Conservation (phyloP, 257 asterid species). For the Coffea eugenioides region DNA sequence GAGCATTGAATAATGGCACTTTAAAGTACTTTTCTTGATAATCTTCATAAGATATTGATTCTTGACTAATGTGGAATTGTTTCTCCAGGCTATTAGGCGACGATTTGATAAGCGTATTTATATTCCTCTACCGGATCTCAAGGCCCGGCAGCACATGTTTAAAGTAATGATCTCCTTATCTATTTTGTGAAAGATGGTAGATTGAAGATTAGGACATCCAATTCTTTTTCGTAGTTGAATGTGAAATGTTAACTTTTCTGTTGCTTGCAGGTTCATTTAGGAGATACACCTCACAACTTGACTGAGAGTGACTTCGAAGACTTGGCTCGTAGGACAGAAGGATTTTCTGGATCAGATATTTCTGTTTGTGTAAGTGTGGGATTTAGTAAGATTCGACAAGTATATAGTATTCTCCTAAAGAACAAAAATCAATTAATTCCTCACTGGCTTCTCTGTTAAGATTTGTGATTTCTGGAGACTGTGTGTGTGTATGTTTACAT, state of each 20-base stretch:
- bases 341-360: conserved; percentile 58
- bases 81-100: conserved; percentile 78
- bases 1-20: neutral
- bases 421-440: neutral
- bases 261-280: conserved; percentile 43
- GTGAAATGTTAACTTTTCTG: neutral
- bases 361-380: conserved; percentile 49
- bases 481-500: neutral
- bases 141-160: conserved; percentile 98
- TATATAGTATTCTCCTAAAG: neutral
- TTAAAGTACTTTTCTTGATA: neutral
- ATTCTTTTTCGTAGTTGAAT: neutral
- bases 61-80: neutral
- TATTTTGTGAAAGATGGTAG: neutral
- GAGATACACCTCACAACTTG: conserved; percentile 58
- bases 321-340: conserved; percentile 45
- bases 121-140: conserved; percentile 90
- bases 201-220: neutral
- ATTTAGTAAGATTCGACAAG: neutral
- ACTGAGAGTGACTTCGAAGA: conserved; percentile 47
- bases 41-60: neutral
- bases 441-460: neutral
- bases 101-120: conserved; percentile 96
- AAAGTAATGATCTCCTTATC: conserved; percentile 47
- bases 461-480: neutral